Percentiles rank a stretch among this genome's conserved stretches.
Evolutionary conservation across 2,329 filamentous ascomycete species (phyloP).

Genomic region (Lasiodiplodia gonubiensis): DNA sequence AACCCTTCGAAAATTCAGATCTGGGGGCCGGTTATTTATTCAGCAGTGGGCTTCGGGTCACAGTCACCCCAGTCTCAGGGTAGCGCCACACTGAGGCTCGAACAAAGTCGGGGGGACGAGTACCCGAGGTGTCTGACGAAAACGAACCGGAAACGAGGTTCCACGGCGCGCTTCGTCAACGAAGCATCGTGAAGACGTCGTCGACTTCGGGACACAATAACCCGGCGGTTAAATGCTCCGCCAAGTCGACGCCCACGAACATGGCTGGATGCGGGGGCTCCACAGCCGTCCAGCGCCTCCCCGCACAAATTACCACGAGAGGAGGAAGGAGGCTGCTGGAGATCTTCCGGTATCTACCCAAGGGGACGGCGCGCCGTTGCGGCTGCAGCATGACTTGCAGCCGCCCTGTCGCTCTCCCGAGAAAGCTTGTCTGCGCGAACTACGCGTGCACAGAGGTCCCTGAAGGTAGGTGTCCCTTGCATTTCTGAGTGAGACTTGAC

Average conservation of each 20-base stretch:
- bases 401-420: constrained; percentile 13
- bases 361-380: constrained; percentile 4
- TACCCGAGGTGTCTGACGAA: neutral
- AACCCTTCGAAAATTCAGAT: neutral
- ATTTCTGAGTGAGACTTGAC: neutral
- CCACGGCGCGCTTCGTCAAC: neutral
- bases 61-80: neutral
- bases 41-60: neutral
- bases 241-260: constrained; percentile 17
- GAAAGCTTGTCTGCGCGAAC: constrained; percentile 18
- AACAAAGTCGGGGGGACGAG: neutral
- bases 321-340: constrained; percentile 5
- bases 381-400: constrained; percentile 12
- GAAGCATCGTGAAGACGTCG: neutral
- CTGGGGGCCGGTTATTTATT: neutral
- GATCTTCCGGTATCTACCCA: constrained; percentile 15
- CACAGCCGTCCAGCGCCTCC: constrained; percentile 19
- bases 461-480: neutral
- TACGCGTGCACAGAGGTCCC: constrained; percentile 3
- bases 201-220: neutral
- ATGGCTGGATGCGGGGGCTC: neutral
- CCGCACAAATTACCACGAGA: constrained; percentile 1
- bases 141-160: neutral
- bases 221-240: constrained; percentile 21
- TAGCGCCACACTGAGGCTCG: neutral